These are phyloP conservation scores for Sphagnum tenellum DNA, from an alignment of 225 moss, liverwort and hornwort genomes.

Conservation along the genomic window DNA sequence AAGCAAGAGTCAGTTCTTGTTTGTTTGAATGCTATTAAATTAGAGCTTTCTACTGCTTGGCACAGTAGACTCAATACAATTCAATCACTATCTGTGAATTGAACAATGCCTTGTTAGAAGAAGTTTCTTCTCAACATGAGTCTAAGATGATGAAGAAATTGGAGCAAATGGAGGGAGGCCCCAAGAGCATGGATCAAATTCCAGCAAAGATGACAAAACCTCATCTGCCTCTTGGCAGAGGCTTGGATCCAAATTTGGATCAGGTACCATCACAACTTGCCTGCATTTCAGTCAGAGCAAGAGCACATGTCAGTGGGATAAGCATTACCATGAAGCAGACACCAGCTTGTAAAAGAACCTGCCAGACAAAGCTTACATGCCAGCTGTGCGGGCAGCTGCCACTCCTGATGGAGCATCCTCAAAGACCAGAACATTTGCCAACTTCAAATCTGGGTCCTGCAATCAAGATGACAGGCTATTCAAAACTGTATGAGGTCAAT, in stretches of 20 bases:
- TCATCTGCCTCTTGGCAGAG: conserved; percentile 72
- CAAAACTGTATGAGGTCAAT: no score
- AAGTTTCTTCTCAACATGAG: no score
- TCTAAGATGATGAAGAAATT: not conserved
- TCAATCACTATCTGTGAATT: no score
- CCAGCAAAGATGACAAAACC: conserved; percentile 63
- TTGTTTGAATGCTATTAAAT: no score
- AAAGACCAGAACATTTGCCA: conserved; percentile 64
- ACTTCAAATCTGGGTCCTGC: conserved; percentile 53
- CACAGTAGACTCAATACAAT: no score
- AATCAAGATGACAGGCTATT: conserved; percentile 1
- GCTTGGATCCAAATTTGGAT: conserved; percentile 49
- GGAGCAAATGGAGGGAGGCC: conserved; percentile 52
- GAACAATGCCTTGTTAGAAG: no score
- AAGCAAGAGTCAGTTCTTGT: no score
- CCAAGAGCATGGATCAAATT: conserved; percentile 63
- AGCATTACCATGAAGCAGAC: not conserved
- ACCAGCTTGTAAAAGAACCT: not conserved
- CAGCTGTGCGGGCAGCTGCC: conserved; percentile 74
- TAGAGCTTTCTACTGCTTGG: no score
- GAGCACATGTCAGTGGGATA: not conserved
- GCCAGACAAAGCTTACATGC: conserved; percentile 49
- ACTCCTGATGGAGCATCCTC: conserved; percentile 95
- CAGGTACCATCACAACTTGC: conserved; percentile 93
- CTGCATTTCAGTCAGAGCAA: conserved; percentile 21